Evolutionary conservation across 2,329 filamentous ascomycete species (phyloP), one percentile per base, ranked within the genome.

Genomic region (Dothistroma pini): DNA sequence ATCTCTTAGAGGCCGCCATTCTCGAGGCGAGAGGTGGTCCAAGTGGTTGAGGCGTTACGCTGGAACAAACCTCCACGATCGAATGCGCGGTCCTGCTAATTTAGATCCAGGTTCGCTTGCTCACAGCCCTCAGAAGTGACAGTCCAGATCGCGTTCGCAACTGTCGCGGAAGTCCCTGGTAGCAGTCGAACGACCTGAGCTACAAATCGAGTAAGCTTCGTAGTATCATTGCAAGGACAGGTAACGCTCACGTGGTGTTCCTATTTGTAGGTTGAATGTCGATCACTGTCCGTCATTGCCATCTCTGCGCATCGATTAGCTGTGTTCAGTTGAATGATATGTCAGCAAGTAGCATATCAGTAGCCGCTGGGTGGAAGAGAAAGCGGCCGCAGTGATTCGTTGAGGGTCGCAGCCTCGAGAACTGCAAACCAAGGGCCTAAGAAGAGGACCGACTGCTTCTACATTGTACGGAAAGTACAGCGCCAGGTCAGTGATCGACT

Each of bases 1-100:
- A 71, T 58, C 31, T 63, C 47, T 41, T 66, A 68, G 19, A 71
- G 54, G 47, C 75, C 77, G n/a, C 72, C 74, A 10, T 75, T 74
- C 8, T 58, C 69, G 68, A 55, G 72, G 70, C 66, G 71, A 63
- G 59, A 67, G 63, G 61, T 73, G 61, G 60, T 74, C 71, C 75
- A 77, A 2, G 73, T 70, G 1, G 68, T 68, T 4, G 74, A 77
- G 34, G 66, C 60, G 44, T 75, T 74, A 25, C 69, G 58, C 7
- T 63, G 57, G 63, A 77, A 76, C 9, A 74, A 67, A 22, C 59
- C 56, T 4, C 69, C 69, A 22, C 70, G 64, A 3, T 55, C 29
- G 10, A 59, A 53, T 10, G 51, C 51, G 51, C 70, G 71, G 25
- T 66, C 60, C 32, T 47, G 31, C 16, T 50, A 25, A n/a, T 73